Percentiles rank a stretch among this genome's conserved stretches.
Evolutionary conservation across 176 grass and related monocot species (phyloP).

Genomic region (Zea luxurians): DNA sequence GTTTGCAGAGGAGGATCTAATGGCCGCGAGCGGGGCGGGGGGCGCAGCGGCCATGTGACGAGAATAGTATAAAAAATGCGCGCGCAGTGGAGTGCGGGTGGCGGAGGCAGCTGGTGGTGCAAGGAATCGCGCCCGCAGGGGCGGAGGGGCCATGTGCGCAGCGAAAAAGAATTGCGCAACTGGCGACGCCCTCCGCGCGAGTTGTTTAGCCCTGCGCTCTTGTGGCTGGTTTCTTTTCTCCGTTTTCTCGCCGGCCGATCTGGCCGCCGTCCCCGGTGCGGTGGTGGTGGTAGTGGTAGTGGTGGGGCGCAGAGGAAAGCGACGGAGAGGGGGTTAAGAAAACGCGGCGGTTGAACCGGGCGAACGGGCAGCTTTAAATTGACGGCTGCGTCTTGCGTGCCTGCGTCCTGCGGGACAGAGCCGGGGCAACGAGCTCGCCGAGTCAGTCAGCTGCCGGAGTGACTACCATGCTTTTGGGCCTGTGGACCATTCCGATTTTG

Average conservation of each 20-base stretch:
- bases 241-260: slow-evolving; percentile 36
- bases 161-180: slow-evolving; percentile 17
- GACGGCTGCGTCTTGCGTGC: background rate
- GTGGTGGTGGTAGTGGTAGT: slow-evolving; percentile 8
- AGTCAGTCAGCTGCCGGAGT: background rate
- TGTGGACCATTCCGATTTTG: too few relatives aligned
- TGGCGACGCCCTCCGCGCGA: background rate
- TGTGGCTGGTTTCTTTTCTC: background rate
- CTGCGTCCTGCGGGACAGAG: background rate
- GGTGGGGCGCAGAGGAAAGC: slow-evolving; percentile 28
- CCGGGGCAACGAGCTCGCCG: background rate
- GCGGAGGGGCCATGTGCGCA: slow-evolving; percentile 56
- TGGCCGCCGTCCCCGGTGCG: slow-evolving; percentile 29
- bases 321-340: slow-evolving; percentile 15
- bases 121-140: slow-evolving; percentile 48
- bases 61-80: slow-evolving; percentile 63
- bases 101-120: slow-evolving; percentile 56
- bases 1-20: slow-evolving; percentile 49
- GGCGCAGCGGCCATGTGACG: slow-evolving; percentile 62
- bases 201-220: slow-evolving; percentile 2
- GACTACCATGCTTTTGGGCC: too few relatives aligned
- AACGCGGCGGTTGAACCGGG: background rate
- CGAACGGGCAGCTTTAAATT: background rate
- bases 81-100: background rate
- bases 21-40: slow-evolving; percentile 44